Percentiles rank a stretch among this genome's conserved stretches.
These are phyloP conservation scores for Pulveroboletus frians DNA, from an alignment of 768 basidiomycete species.

Conservation along the genomic window DNA sequence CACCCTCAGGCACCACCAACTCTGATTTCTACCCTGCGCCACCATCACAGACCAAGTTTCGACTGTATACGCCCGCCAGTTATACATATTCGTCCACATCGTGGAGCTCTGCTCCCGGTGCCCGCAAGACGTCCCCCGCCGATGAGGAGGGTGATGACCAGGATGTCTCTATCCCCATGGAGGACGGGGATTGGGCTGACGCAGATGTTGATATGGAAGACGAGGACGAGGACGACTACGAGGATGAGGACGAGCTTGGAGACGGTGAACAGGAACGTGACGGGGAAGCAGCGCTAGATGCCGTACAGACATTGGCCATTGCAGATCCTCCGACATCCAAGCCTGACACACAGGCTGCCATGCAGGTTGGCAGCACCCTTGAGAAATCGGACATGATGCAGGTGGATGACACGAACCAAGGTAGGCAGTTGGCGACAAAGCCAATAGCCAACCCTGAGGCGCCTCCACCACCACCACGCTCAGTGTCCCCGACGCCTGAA, in stretches of 20 bases:
- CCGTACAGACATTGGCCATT: constrained; percentile 10
- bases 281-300: constrained; percentile 12
- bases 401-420: background rate
- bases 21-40: background rate
- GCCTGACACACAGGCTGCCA: background rate
- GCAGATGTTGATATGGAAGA: constrained; percentile 30
- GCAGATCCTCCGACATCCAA: constrained; percentile 2
- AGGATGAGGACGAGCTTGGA: constrained; percentile 25
- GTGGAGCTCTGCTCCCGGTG: constrained; percentile 10
- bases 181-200: constrained; percentile 25
- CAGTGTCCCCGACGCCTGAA: background rate
- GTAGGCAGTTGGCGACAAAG: background rate
- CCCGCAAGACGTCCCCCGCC: constrained; percentile 10
- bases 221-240: constrained; percentile 29
- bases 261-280: constrained; percentile 12
- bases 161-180: constrained; percentile 18
- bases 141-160: constrained; percentile 19
- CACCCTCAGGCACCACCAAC: background rate
- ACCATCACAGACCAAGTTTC: constrained; percentile 22
- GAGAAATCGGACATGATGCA: background rate
- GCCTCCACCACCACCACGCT: background rate
- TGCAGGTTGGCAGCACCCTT: constrained; percentile 3
- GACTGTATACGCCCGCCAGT: constrained; percentile 32
- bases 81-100: constrained; percentile 27
- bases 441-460: background rate